These are phyloP conservation scores for Gossypium turneri DNA, from an alignment of 345 rosid species.

Conservation along the genomic window DNA sequence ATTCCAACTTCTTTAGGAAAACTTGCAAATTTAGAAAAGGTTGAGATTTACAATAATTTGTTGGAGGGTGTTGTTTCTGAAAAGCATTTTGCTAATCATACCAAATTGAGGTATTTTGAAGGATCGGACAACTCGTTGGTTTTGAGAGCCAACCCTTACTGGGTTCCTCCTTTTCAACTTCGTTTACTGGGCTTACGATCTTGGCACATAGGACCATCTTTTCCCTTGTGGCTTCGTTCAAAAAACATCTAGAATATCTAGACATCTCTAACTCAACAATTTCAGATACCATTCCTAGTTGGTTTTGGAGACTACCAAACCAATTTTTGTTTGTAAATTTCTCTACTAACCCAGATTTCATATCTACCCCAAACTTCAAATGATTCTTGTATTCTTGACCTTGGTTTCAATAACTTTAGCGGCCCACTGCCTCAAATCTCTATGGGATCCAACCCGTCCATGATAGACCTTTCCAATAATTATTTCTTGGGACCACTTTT, in stretches of 20 bases:
- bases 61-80: not conserved
- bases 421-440: not conserved
- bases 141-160: not conserved
- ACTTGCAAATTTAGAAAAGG: not conserved
- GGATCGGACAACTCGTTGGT: not conserved
- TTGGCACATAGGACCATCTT: not conserved
- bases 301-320: not conserved
- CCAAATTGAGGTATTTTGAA: not conserved
- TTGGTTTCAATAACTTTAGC: not conserved
- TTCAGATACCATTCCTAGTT: not conserved
- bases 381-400: not conserved
- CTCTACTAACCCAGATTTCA: not conserved
- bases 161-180: not conserved
- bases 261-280: not conserved
- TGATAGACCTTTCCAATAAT: not conserved
- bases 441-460: not conserved
- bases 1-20: not conserved
- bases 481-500: not conserved
- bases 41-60: not conserved
- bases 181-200: not conserved
- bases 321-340: not conserved
- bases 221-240: not conserved
- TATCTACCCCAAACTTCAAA: not conserved
- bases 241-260: not conserved
- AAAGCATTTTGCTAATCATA: not conserved